Evolutionary conservation across 345 rosid species (phyloP).

Genomic region (Populus simonii): DNA sequence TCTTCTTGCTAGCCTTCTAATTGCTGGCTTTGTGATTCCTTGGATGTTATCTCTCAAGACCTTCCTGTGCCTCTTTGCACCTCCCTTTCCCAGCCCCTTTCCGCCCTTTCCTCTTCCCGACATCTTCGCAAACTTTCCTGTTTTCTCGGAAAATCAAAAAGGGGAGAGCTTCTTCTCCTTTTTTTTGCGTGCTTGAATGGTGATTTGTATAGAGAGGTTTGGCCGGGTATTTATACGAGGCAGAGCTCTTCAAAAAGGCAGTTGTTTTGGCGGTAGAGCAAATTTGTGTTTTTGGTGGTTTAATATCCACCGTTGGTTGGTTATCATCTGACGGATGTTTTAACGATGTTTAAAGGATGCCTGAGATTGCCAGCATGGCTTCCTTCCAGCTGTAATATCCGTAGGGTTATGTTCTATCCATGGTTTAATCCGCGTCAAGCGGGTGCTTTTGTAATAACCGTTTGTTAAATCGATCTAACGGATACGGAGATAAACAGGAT

Average conservation of each 20-base stretch:
- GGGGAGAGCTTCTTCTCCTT: too few relatives aligned
- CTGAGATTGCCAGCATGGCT: background rate
- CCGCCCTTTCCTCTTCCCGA: slow-evolving; percentile 12
- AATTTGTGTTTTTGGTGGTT: background rate
- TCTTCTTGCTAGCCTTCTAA: slow-evolving; percentile 1
- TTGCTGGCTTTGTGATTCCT: slow-evolving; percentile 6
- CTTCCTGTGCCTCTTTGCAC: slow-evolving; percentile 10
- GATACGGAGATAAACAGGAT: background rate
- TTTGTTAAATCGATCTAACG: background rate
- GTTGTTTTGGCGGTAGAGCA: background rate
- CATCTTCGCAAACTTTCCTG: background rate
- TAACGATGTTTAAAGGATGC: background rate
- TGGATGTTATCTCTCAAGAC: slow-evolving; percentile 1
- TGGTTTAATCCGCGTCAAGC: background rate
- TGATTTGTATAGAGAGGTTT: background rate
- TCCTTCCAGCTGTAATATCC: background rate
- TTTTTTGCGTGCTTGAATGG: too few relatives aligned
- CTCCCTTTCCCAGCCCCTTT: slow-evolving; percentile 7
- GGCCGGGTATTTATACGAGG: background rate
- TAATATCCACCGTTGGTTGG: background rate
- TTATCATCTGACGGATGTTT: background rate
- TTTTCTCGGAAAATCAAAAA: background rate
- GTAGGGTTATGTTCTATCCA: background rate
- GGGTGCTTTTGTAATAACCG: background rate
- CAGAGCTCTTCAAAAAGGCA: background rate